phyloP scores from a whole-genome alignment of 2,329 filamentous ascomycete species.

The Ploettnerulaceae sp. region DNA sequence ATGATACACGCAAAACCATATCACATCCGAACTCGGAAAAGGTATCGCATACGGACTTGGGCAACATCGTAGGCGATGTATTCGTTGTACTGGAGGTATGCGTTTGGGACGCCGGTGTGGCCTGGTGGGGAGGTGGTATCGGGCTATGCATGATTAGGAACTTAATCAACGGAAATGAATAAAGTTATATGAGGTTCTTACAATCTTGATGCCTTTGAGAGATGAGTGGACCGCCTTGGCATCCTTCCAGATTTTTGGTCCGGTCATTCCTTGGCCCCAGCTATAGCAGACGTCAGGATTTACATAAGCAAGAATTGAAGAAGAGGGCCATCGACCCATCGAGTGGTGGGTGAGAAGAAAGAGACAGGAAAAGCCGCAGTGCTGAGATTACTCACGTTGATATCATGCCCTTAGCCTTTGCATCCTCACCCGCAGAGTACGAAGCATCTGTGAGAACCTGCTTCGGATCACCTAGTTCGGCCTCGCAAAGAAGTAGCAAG shows the following conservation, averaged over 20 bases:
- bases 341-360: background rate
- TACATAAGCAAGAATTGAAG: background rate
- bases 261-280: constrained; percentile 61
- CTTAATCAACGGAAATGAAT: background rate
- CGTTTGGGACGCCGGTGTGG: constrained; percentile 41
- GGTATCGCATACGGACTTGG: constrained; percentile 65
- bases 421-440: constrained; percentile 60
- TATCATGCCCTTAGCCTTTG: constrained; percentile 48
- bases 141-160: constrained; percentile 38
- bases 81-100: constrained; percentile 63
- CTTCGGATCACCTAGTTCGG: constrained; percentile 73
- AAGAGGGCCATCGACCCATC: no score
- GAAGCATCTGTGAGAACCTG: constrained; percentile 53
- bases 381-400: constrained; percentile 29
- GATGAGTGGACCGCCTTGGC: constrained; percentile 59
- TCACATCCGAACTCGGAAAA: constrained; percentile 50
- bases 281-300: constrained; percentile 44
- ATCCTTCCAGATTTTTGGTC: constrained; percentile 71
- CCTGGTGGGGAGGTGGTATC: constrained; percentile 45
- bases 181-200: constrained; percentile 38
- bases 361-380: background rate
- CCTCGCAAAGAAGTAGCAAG: constrained; percentile 77
- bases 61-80: constrained; percentile 67
- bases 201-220: constrained; percentile 66
- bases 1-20: background rate